Percentiles rank a stretch among this genome's conserved stretches.
Evolutionary conservation across 2,329 filamentous ascomycete species (phyloP).

Genomic region (Diaporthe sp.): DNA sequence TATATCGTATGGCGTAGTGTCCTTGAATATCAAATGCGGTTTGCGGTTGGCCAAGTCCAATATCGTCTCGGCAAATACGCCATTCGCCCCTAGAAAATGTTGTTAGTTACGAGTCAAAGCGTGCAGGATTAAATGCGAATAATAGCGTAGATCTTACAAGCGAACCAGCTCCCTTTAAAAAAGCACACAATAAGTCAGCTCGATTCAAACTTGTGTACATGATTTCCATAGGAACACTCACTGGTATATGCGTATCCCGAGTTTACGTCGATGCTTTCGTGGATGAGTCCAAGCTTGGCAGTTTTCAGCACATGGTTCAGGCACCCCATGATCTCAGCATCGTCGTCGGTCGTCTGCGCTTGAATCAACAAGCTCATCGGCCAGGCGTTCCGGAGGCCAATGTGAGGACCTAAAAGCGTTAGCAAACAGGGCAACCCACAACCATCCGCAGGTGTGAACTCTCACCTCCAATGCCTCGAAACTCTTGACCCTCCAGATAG

Average conservation of each 20-base stretch:
- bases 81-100: conserved; percentile 77
- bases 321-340: conserved; percentile 83
- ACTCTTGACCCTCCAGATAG: conserved; percentile 81
- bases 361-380: conserved; percentile 96
- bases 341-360: conserved; percentile 88
- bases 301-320: conserved; percentile 82
- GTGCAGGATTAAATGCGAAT: neutral
- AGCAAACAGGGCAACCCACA: neutral
- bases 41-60: conserved; percentile 90
- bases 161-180: conserved; percentile 78
- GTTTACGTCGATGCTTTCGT: conserved; percentile 93
- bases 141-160: conserved; percentile 5
- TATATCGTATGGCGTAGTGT: conserved; percentile 45
- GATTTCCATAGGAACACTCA: conserved; percentile 52
- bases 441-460: conserved; percentile 17
- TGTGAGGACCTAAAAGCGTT: conserved; percentile 67
- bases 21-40: conserved; percentile 80
- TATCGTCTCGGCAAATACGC: conserved; percentile 93
- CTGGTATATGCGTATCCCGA: conserved; percentile 77
- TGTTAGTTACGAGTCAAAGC: conserved; percentile 39
- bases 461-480: conserved; percentile 89
- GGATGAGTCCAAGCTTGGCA: conserved; percentile 83
- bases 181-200: conserved; percentile 41
- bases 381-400: conserved; percentile 93
- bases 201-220: neutral